Evolutionary conservation across 164 flowering plant species (phyloP).

Genomic region (grape (Vitis vinifera)): DNA sequence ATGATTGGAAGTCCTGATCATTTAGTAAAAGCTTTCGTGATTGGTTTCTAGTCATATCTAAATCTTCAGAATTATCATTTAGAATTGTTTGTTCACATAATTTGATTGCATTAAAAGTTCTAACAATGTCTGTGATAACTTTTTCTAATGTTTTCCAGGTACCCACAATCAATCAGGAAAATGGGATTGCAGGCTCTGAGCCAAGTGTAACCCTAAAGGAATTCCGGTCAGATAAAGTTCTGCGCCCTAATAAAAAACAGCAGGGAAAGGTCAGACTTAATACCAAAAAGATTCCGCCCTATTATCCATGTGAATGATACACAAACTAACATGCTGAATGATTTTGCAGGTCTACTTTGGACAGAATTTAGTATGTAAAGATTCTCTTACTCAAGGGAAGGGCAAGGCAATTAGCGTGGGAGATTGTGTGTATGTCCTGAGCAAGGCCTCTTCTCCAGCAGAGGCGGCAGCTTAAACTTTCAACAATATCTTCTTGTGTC

Average conservation of each 20-base stretch:
- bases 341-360: slow-evolving; percentile 83
- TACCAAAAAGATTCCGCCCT: no score
- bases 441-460: slow-evolving; percentile 46
- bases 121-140: no score
- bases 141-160: slow-evolving; percentile 36
- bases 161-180: slow-evolving; percentile 82
- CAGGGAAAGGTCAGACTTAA: slow-evolving; percentile 53
- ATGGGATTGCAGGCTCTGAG: slow-evolving; percentile 55
- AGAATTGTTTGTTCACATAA: no score
- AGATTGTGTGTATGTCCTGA: slow-evolving; percentile 58
- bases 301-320: no score
- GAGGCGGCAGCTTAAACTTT: slow-evolving; percentile 61
- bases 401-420: slow-evolving; percentile 59
- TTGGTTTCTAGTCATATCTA: no score
- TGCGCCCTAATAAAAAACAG: slow-evolving; percentile 58
- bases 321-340: slow-evolving; percentile 10
- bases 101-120: no score
- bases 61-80: no score
- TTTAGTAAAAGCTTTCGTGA: no score
- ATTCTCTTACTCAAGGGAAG: slow-evolving; percentile 31
- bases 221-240: slow-evolving; percentile 67
- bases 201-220: slow-evolving; percentile 65
- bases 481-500: no score
- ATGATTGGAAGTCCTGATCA: no score
- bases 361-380: slow-evolving; percentile 72